A percentile compares a stretch with the other conserved stretches of the same genome.
These are phyloP conservation scores for Fusarium tjaetaba DNA, from an alignment of 2,329 filamentous ascomycete species.

Conservation along the genomic window DNA sequence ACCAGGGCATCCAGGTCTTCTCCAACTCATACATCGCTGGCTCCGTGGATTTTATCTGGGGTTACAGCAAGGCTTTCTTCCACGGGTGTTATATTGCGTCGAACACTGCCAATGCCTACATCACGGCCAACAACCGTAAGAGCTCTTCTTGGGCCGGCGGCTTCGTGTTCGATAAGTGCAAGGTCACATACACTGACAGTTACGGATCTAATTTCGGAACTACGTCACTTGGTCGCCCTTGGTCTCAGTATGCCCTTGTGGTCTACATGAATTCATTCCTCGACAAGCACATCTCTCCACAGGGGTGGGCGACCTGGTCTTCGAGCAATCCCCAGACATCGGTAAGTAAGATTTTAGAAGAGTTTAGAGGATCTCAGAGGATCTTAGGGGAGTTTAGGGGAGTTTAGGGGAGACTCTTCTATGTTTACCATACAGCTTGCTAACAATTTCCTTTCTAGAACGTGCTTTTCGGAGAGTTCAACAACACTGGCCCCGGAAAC, in stretches of 20 bases:
- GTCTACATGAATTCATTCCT: slow-evolving; percentile 61
- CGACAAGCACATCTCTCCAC: slow-evolving; percentile 46
- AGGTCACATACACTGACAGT: slow-evolving; percentile 42
- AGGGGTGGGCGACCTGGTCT: slow-evolving; percentile 59
- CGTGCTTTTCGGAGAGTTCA: slow-evolving; percentile 67
- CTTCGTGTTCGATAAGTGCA: slow-evolving; percentile 47
- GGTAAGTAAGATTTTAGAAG: neutral
- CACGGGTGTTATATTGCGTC: slow-evolving; percentile 52
- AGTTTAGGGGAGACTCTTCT: too few relatives aligned
- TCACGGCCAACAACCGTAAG: slow-evolving; percentile 48
- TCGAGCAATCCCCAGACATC: slow-evolving; percentile 66
- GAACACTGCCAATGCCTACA: slow-evolving; percentile 47
- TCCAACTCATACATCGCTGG: slow-evolving; percentile 51
- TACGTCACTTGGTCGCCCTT: slow-evolving; percentile 59
- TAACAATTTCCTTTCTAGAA: slow-evolving; percentile 32
- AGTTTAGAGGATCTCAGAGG: rapidly evolving
- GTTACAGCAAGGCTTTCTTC: slow-evolving; percentile 49
- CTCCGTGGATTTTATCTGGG: slow-evolving; percentile 41
- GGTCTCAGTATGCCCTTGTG: slow-evolving; percentile 57
- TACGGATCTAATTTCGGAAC: slow-evolving; percentile 46
- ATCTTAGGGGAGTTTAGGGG: too few relatives aligned
- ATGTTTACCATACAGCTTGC: neutral
- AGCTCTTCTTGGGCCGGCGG: slow-evolving; percentile 44
- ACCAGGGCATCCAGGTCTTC: slow-evolving; percentile 58
- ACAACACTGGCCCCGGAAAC: slow-evolving; percentile 60